A percentile compares a stretch with the other conserved stretches of the same genome.
Conservation (phyloP, 805 yeast species). For the Lipomyces yamadae region DNA sequence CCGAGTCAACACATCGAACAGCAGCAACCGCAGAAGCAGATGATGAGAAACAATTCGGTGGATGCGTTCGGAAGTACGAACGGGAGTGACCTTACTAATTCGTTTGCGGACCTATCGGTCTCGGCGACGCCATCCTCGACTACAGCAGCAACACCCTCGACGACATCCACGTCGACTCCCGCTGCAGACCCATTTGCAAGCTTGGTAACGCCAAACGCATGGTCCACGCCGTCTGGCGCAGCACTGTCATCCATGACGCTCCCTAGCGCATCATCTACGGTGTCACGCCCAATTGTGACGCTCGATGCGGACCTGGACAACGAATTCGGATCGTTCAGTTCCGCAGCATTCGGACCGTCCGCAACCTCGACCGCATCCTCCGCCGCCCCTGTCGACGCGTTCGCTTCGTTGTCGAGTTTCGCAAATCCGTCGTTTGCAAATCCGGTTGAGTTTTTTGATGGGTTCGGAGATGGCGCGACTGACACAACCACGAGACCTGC, state of each 20-base stretch:
- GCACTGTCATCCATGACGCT: not conserved
- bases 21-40: slow-evolving; percentile 9
- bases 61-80: slow-evolving; percentile 7
- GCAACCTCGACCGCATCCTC: slow-evolving; percentile 20
- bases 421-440: slow-evolving; percentile 29
- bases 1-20: slow-evolving; percentile 17
- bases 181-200: slow-evolving; percentile 3
- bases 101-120: slow-evolving; percentile 32
- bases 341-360: slow-evolving; percentile 16
- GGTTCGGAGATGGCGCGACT: slow-evolving; percentile 30
- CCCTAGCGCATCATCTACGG: not conserved
- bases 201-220: slow-evolving; percentile 21
- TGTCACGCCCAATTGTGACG: slow-evolving; percentile 20
- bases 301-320: slow-evolving; percentile 28
- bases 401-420: slow-evolving; percentile 15
- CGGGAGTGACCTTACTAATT: slow-evolving; percentile 20
- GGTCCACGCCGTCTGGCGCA: slow-evolving; percentile 23
- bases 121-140: not conserved
- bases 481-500: slow-evolving; percentile 23
- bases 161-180: not conserved
- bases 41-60: slow-evolving; percentile 9
- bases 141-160: not conserved
- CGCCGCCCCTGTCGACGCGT: slow-evolving; percentile 11
- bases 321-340: slow-evolving; percentile 25
- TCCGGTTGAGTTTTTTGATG: slow-evolving; percentile 26